Percentiles rank a stretch among this genome's conserved stretches.
Conservation (phyloP, 805 yeast species). For the Komagataella phaffii region DNA sequence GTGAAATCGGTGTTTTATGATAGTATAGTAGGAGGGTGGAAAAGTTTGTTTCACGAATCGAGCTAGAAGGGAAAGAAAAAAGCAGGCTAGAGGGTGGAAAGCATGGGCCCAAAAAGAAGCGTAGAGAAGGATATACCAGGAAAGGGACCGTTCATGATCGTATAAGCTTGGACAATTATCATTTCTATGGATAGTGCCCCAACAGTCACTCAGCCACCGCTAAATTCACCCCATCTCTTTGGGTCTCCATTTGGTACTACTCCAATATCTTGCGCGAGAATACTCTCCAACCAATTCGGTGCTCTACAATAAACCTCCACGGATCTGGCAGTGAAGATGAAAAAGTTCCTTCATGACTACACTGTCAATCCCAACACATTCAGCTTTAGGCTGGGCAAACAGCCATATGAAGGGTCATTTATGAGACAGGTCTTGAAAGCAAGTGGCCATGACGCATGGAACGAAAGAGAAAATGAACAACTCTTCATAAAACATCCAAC, state of each 20-base stretch:
- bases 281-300: background rate
- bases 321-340: background rate
- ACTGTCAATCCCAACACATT: slow-evolving; percentile 16
- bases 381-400: slow-evolving; percentile 16
- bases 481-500: slow-evolving; percentile 30
- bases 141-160: background rate
- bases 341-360: slow-evolving; percentile 18
- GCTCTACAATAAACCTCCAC: background rate
- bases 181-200: background rate
- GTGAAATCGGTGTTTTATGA: background rate
- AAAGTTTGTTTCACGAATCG: background rate
- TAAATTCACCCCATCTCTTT: no score
- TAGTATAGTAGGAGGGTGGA: background rate
- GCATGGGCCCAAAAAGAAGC: background rate
- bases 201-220: background rate
- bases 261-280: background rate
- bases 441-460: slow-evolving; percentile 22
- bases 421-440: slow-evolving; percentile 12
- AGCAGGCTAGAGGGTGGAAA: background rate
- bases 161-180: no score
- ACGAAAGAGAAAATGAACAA: slow-evolving; percentile 16
- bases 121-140: background rate
- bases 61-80: background rate
- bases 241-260: no score
- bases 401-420: background rate